Percentiles rank a stretch among this genome's conserved stretches.
Conservation (phyloP, 2,329 filamentous ascomycete genomes). For the Zymoseptoria tritici region DNA sequence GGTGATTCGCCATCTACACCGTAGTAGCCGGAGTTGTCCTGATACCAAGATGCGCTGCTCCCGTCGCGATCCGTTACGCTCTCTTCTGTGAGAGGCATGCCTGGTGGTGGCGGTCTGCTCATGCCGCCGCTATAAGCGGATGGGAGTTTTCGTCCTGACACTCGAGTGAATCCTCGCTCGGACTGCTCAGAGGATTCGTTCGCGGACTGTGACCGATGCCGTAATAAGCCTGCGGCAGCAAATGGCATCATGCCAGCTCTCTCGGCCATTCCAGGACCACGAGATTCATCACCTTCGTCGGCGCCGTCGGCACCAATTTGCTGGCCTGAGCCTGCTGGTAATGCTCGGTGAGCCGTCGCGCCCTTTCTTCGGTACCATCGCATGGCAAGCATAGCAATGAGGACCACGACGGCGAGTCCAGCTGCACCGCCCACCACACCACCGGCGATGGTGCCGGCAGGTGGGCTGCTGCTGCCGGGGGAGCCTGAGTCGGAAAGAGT, state of each 20-base stretch:
- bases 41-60: conserved; percentile 36
- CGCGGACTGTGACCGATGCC: neutral
- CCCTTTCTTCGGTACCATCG: conserved; percentile 41
- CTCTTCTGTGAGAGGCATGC: conserved; percentile 13
- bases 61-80: conserved; percentile 12
- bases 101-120: conserved; percentile 27
- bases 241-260: conserved; percentile 33
- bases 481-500: conserved; percentile 1
- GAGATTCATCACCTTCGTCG: conserved; percentile 1
- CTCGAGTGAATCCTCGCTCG: conserved; percentile 40
- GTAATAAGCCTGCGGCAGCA: conserved; percentile 20
- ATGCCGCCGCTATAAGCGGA: conserved; percentile 43
- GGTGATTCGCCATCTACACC: conserved; percentile 29
- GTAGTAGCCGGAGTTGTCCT: conserved; percentile 38
- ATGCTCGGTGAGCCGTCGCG: conserved; percentile 18
- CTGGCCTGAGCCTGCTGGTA: conserved; percentile 17
- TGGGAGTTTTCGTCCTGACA: conserved; percentile 43
- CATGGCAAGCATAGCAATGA: conserved; percentile 46
- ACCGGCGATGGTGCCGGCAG: conserved; percentile 51
- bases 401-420: conserved; percentile 45
- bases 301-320: conserved; percentile 9
- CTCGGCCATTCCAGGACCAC: conserved; percentile 34
- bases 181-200: conserved; percentile 14
- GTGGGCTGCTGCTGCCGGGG: conserved; percentile 24
- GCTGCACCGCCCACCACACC: conserved; percentile 57